Evolutionary conservation across 768 basidiomycete genomes (phyloP), one percentile per base, ranked within the genome.

Genomic region (Pulveroboletus frians): DNA sequence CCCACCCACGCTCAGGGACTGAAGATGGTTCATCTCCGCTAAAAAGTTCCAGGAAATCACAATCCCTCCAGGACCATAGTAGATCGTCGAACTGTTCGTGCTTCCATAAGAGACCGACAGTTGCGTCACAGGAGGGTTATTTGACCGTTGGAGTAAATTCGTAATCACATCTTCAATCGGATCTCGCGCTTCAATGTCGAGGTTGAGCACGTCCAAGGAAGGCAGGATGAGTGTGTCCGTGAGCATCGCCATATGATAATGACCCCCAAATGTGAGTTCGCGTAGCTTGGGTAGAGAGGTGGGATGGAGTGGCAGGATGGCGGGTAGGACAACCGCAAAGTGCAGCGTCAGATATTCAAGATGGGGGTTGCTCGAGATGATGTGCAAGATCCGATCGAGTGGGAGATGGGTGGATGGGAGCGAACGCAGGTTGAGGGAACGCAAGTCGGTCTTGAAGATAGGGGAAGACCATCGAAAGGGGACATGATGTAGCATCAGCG

Each of bases 391-490:
- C 23, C 85, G 78, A 61, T 88, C 85, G 14, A 89, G 66, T 0
- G 84, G 78, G 31, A 85, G 70, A 53, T 81, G 78, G 6, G 76
- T 72, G 2, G 77, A 79, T 14, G 83, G 82, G 9, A 87, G 78
- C 1, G 84, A 76, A 23, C 81, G 82, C 32, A 89, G 74, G 49
- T 77, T 80, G 47, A 88, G 73, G 3, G 75, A 73, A 36, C 72
- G 75, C 11, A 88, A 70, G 47, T 77, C 76, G 11, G 74, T 74
- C 34, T 74, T 76, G 59, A 89, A 78, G 69, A 88, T 79, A 1
- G 87, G 83, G 0, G 85, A 84, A 3, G 81, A 82, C 80, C 84
- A 85, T 64, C 81, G 84, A 73, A 88, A 88, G 0, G 88, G 85
- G 5, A 83, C 77, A 52, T 85, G 76, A 57, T 85, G 82, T 10